These are phyloP conservation scores for Zelonia costaricensis DNA, from an alignment of 208 protist genomes.

Conservation along the genomic window DNA sequence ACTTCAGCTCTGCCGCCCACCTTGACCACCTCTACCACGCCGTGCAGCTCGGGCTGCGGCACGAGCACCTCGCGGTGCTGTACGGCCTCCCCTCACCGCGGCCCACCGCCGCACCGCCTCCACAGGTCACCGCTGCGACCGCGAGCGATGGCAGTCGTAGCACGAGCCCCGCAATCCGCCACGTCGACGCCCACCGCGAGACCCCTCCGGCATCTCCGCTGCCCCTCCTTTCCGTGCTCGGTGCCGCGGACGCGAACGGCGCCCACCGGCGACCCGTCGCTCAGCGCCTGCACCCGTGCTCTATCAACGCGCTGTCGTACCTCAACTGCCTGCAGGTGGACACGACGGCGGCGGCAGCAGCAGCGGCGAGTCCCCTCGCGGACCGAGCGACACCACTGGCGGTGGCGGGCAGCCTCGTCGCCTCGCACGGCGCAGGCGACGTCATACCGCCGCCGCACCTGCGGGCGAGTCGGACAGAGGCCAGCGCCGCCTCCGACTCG, in stretches of 20 bases:
- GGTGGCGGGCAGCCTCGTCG: constrained; percentile 55
- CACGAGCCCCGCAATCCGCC: too few relatives aligned
- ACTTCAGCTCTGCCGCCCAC: constrained; percentile 48
- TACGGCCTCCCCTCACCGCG: constrained; percentile 12
- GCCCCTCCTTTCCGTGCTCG: constrained; percentile 8
- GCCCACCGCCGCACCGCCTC: too few relatives aligned
- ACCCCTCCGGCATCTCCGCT: not conserved
- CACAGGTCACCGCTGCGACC: too few relatives aligned
- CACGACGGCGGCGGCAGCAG: constrained; percentile 3
- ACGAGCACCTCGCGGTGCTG: constrained; percentile 2
- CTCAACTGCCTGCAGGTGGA: constrained; percentile 63
- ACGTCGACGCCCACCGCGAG: not conserved
- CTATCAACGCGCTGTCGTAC: constrained; percentile 48
- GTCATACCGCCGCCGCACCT: constrained; percentile 21
- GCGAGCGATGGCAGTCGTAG: constrained; percentile 1
- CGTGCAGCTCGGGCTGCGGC: constrained; percentile 33
- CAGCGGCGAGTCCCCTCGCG: not conserved
- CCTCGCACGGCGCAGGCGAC: constrained; percentile 8
- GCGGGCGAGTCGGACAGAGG: too few relatives aligned
- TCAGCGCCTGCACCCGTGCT: constrained; percentile 38
- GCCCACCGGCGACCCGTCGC: constrained; percentile 8
- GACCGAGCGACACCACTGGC: constrained; percentile 42
- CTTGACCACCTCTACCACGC: constrained; percentile 51
- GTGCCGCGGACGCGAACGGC: not conserved
- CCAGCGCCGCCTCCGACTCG: constrained; percentile 5